Conservation (phyloP, 1,284 basidiomycete genomes). For the Ustilago bromivora region DNA sequence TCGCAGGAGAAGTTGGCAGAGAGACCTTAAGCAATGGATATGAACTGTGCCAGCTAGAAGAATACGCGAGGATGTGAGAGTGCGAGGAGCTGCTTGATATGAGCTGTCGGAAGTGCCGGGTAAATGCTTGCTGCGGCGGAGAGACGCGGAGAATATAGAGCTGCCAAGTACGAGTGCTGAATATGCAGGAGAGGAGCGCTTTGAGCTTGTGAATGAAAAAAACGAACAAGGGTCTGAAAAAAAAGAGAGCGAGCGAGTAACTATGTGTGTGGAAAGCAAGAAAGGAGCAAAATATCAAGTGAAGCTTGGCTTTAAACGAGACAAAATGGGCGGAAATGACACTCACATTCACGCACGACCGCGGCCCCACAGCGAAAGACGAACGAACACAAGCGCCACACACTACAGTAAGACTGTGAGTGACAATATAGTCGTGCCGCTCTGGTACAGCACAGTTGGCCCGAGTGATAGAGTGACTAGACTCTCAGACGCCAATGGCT, state of each 20-base stretch:
- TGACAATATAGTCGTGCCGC: not conserved
- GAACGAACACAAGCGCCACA: too few species aligned
- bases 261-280: slow-evolving; percentile 18
- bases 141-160: slow-evolving; percentile 11
- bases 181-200: not conserved
- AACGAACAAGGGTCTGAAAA: slow-evolving; percentile 9
- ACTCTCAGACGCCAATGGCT: too few species aligned
- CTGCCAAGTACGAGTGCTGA: not conserved
- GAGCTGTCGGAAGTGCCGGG: not conserved
- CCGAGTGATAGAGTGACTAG: too few species aligned
- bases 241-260: not conserved
- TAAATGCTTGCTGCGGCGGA: slow-evolving; percentile 14
- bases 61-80: not conserved
- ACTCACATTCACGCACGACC: not conserved
- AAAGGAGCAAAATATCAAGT: slow-evolving; percentile 23
- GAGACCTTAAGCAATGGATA: not conserved
- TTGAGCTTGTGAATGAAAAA: not conserved
- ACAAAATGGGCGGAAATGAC: not conserved
- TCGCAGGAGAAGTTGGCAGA: not conserved
- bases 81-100: not conserved
- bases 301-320: slow-evolving; percentile 17
- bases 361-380: too few species aligned
- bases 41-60: not conserved
- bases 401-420: too few species aligned
- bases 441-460: not conserved